A percentile compares a stretch with the other conserved stretches of the same genome.
These are phyloP conservation scores for Kodamaea sp. DNA, from an alignment of 1,139 yeast species.

Conservation along the genomic window DNA sequence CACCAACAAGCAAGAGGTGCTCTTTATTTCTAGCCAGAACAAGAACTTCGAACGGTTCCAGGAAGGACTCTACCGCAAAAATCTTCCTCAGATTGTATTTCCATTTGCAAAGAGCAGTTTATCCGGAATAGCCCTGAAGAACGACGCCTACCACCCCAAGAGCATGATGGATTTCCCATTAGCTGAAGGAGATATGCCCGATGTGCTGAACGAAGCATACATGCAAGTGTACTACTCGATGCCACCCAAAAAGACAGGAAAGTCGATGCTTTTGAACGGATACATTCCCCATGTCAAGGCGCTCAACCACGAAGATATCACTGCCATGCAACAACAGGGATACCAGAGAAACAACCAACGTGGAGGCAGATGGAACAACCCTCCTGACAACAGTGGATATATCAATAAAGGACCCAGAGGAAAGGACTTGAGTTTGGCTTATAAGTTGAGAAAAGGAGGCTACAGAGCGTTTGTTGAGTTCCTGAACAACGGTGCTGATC, in stretches of 20 bases:
- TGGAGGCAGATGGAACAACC: constrained; percentile 34
- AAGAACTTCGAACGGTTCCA: constrained; percentile 42
- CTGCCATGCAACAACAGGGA: constrained; percentile 55
- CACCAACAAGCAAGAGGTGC: constrained; percentile 60
- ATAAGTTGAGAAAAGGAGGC: constrained; percentile 44
- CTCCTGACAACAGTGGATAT: constrained; percentile 38
- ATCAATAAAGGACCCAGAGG: constrained; percentile 47
- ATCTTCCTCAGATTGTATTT: constrained; percentile 36
- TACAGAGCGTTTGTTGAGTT: constrained; percentile 33
- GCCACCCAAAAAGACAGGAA: constrained; percentile 55
- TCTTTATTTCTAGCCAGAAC: constrained; percentile 60
- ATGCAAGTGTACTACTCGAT: constrained; percentile 60
- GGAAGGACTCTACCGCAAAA: constrained; percentile 31
- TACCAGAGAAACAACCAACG: constrained; percentile 26
- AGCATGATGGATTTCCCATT: constrained; percentile 61
- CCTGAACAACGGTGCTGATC: constrained; percentile 9
- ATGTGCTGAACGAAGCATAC: constrained; percentile 56
- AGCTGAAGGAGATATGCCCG: constrained; percentile 54
- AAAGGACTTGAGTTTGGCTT: constrained; percentile 31
- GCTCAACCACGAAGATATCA: constrained; percentile 68
- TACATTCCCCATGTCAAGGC: constrained; percentile 63
- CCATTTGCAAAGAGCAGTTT: constrained; percentile 55
- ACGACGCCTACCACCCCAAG: constrained; percentile 48
- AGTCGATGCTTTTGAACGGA: constrained; percentile 85
- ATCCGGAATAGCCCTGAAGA: constrained; percentile 61